Evolutionary conservation across 108 stramenopile genomes (phyloP), one percentile per base, ranked within the genome.

Genomic region (Cafeteria roenbergensis): DNA sequence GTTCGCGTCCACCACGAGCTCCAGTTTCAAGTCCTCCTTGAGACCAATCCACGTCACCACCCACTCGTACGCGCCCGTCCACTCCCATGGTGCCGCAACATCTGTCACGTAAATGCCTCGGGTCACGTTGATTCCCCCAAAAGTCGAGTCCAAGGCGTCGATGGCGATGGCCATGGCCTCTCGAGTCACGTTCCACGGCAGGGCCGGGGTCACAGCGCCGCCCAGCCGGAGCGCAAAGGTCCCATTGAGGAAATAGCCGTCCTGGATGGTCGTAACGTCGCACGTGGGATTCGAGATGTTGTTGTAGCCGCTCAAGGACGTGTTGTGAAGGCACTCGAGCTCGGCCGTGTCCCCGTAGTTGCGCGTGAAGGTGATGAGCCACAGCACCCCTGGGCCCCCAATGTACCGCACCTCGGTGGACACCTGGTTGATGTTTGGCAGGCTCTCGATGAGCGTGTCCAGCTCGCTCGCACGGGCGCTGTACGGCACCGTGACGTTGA

Each of bases 91-190:
- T 2, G 12, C 51, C 48, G 21, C 24, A 28, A 24, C 51, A 17
- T 42, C 31, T 24, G 50, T 50, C 12, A 26, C 12, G 52, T 51
- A 21, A 8, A 31, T 27, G 29, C 31, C 25, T 22, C 35, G 48
- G 52, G 64, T 53, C 29, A 64, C 64, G 64, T 28, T 42, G 12
- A 53, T 27, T 1, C 64, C 64, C 2, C 48, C 31, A 30, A 42
- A 64, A 25, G 22, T 64, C 32, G 52, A 33, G 52, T 64, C 51
- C 36, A 64, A 22, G 22, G 9, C 25, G 28, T 29, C 64, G 30
- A 64, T 53, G 20, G 51, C 64, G 20, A 17, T 53, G 25, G 50
- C 64, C 64, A 64, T 25, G 12, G 14, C 52, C 48, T 24, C 31
- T 26, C 20, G 25, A 50, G 48, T 64, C 24, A 53, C 26, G 52